Base-by-base conservation (phyloP, 2,329 filamentous ascomycete species). In the Paecilomyces fulvus region DNA sequence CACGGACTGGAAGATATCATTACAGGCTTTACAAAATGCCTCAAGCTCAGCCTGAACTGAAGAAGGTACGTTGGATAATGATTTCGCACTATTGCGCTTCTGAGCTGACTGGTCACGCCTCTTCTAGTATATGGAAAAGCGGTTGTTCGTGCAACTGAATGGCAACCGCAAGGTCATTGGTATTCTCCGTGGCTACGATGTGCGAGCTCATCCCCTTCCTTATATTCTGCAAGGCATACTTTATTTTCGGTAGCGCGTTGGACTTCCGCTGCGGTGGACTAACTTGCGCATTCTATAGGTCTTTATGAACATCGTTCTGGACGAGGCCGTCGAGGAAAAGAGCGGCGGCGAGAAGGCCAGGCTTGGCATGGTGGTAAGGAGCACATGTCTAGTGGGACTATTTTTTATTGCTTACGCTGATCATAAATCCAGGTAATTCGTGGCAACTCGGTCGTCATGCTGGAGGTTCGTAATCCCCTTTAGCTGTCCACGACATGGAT, bases 391-490 rank as follows among this genome's bases (percentile, higher is more conserved):
- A 31, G 4, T 55, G 6, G 21, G n/a, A 37, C 46, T 14, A 51
- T 37, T 49, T 55, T 3, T n/a, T 12, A 46, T 37, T 49, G 10
- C 37, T 25, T 14, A 53, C 54, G 30, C 20, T 56, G 20, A 49
- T 31, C 25, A 7, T 30, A 23, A n/a, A 5, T 28, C 28, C 60
- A 91, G 88, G 89, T 96, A 62, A 96, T 99, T 68, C 89, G 95
- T 65, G 94, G 94, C 62, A 99, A 99, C 77, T 96, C 92, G 1
- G 92, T 99, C 25, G 92, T 99, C 56, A 96, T 99, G 92, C 83
- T 99, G 56, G 95, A 99, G 77, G 90, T 73, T 56, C 51, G 64
- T 65, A 51, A 21, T n/a, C 28, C 51, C 23, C 25, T n/a, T 43
- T 7, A 7, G 8, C 14, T 5, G 37, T 17, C 14, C 7, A 17